phyloP scores from a whole-genome alignment of 176 grass and related monocot species.

The Coix lacrymajobi region DNA sequence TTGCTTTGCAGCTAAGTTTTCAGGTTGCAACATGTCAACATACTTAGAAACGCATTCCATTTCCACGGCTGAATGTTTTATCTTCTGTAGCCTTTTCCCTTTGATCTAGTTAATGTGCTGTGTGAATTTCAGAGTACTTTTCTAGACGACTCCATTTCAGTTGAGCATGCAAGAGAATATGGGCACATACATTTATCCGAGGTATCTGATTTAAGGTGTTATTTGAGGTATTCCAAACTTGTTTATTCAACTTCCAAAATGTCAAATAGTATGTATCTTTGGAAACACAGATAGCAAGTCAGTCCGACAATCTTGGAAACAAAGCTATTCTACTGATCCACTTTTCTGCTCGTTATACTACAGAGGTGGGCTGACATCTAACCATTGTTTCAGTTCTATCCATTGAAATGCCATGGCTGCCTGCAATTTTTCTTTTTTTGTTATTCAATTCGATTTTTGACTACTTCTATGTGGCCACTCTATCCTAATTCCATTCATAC shows the following conservation, averaged over 20 bases:
- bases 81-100: not conserved
- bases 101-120: not conserved
- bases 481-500: not conserved
- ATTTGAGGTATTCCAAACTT: not conserved
- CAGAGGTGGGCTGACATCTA: slow-evolving; percentile 49
- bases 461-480: not conserved
- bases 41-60: too few species aligned
- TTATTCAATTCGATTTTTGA: not conserved
- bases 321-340: slow-evolving; percentile 92
- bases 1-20: not conserved
- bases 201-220: slow-evolving; percentile 28
- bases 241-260: not conserved
- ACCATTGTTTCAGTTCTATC: slow-evolving; percentile 5
- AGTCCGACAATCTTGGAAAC: slow-evolving; percentile 58
- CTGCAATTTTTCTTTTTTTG: not conserved
- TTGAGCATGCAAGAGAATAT: slow-evolving; percentile 88
- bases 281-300: slow-evolving; percentile 48
- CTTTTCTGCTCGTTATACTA: slow-evolving; percentile 88
- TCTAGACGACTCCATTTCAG: slow-evolving; percentile 62
- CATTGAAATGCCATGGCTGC: not conserved
- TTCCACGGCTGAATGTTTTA: not conserved
- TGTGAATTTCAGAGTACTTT: slow-evolving; percentile 77
- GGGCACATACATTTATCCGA: slow-evolving; percentile 82
- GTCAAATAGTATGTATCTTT: slow-evolving; percentile 15
- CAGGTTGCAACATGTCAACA: not conserved